Evolutionary conservation across 257 asterid genomes (phyloP).

Genomic region (Nicotiana benthamiana): DNA sequence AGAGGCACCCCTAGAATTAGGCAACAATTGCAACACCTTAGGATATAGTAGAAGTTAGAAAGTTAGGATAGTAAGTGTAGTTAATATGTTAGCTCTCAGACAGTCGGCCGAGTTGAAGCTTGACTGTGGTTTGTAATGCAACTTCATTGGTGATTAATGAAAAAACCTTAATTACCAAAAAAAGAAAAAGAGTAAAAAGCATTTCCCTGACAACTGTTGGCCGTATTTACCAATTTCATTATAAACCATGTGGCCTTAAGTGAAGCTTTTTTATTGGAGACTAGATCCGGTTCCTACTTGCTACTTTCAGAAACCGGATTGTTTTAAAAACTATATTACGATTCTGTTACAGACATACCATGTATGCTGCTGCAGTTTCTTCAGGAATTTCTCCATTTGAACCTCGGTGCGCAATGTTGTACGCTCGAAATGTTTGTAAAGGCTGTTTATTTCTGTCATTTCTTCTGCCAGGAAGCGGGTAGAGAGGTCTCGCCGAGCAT

Average conservation of each 20-base stretch:
- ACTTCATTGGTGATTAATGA: too few species aligned
- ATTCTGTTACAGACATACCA: slow-evolving; percentile 29
- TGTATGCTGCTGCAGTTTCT: slow-evolving; percentile 80
- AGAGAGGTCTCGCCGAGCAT: slow-evolving; percentile 70
- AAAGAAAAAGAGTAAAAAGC: neutral
- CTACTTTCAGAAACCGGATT: neutral
- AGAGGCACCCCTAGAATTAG: too few species aligned
- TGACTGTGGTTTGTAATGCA: too few species aligned
- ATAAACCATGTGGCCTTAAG: neutral
- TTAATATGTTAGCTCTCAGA: too few species aligned
- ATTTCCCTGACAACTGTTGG: neutral
- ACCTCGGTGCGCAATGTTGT: slow-evolving; percentile 95
- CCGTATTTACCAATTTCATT: neutral
- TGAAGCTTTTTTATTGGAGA: neutral
- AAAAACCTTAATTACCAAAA: too few species aligned
- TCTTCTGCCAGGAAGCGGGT: slow-evolving; percentile 89
- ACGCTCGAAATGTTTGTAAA: slow-evolving; percentile 81
- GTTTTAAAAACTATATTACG: neutral
- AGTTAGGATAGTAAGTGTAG: too few species aligned
- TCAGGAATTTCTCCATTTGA: slow-evolving; percentile 97
- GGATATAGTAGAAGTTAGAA: too few species aligned
- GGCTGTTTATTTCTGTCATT: slow-evolving; percentile 67
- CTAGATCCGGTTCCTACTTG: neutral
- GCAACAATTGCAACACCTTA: too few species aligned
- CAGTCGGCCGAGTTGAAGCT: too few species aligned